These are phyloP conservation scores for Zasmidium cellare DNA, from an alignment of 2,329 filamentous ascomycete species.

Conservation along the genomic window DNA sequence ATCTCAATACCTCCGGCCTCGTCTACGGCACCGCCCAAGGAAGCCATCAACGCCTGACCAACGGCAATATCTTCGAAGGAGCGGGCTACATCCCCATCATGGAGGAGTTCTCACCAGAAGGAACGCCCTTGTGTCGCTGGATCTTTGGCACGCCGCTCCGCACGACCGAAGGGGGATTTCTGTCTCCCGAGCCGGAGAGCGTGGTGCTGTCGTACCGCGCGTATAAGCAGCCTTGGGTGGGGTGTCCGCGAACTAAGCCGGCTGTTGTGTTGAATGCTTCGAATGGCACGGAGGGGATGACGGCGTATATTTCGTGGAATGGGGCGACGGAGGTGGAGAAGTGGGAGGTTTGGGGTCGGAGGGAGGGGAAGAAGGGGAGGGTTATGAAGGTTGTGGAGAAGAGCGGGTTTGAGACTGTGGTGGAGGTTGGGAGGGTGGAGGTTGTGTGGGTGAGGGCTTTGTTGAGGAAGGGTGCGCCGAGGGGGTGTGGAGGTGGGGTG, in stretches of 20 bases:
- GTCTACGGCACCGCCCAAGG: conserved; percentile 24
- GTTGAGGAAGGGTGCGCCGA: conserved; percentile 5
- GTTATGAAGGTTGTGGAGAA: conserved; percentile 16
- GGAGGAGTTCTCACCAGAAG: conserved; percentile 20
- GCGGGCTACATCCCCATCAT: conserved; percentile 22
- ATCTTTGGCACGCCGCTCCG: conserved; percentile 15
- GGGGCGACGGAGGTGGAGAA: conserved; percentile 44
- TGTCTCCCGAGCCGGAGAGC: conserved; percentile 1
- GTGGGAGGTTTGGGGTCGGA: conserved; percentile 41
- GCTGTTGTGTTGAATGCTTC: conserved; percentile 8
- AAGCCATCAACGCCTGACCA: conserved; percentile 12
- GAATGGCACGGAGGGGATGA: conserved; percentile 9
- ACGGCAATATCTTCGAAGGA: conserved; percentile 19
- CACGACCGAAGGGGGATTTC: conserved; percentile 7
- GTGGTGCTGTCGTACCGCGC: conserved; percentile 22
- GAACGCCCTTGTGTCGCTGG: conserved; percentile 1
- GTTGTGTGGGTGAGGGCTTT: conserved; percentile 18
- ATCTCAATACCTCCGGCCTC: conserved; percentile 14
- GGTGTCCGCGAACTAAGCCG: conserved; percentile 19
- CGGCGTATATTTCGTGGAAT: conserved; percentile 53
- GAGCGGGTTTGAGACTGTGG: conserved; percentile 22
- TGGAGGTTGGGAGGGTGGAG: conserved; percentile 15
- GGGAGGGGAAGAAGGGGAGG: conserved; percentile 11
- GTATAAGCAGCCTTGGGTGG: conserved; percentile 22
- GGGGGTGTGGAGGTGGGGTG: conserved; percentile 10